Conservation (phyloP, 805 yeast species). For the Pichia phayaonensis region DNA sequence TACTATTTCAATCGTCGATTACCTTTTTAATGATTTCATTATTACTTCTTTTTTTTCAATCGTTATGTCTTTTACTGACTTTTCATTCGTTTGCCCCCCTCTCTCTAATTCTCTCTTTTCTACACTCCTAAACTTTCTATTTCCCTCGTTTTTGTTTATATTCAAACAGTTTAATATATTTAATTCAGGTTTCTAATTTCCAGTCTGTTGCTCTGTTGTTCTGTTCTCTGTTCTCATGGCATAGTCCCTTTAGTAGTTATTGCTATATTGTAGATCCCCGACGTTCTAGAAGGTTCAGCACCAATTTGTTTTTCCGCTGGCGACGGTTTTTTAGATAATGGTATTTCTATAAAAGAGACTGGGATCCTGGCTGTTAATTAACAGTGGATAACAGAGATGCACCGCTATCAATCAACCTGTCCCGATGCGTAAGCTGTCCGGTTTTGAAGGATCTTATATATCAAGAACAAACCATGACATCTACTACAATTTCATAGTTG, state of each 20-base stretch:
- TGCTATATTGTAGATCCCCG: no score
- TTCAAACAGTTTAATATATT: background rate
- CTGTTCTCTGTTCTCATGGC: no score
- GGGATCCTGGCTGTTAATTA: no score
- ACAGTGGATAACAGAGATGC: background rate
- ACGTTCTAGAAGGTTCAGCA: no score
- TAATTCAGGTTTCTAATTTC: background rate
- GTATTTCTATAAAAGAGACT: no score
- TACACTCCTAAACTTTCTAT: background rate
- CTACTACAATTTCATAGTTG: constrained; percentile 7
- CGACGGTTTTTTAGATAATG: no score
- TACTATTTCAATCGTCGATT: background rate
- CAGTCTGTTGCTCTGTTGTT: no score
- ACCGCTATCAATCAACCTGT: background rate
- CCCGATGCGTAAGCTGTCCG: constrained; percentile 5
- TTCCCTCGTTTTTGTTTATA: background rate
- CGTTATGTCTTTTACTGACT: background rate
- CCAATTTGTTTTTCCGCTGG: no score
- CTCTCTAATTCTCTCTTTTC: background rate
- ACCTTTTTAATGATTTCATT: no score
- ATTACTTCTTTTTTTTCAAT: background rate
- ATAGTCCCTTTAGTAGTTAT: no score
- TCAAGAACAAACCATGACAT: constrained; percentile 1
- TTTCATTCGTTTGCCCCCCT: background rate
- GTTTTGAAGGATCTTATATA: constrained; percentile 2